A percentile compares a stretch with the other conserved stretches of the same genome.
Conservation (phyloP, 2,329 filamentous ascomycete genomes). For the Annulohypoxylon truncatum region DNA sequence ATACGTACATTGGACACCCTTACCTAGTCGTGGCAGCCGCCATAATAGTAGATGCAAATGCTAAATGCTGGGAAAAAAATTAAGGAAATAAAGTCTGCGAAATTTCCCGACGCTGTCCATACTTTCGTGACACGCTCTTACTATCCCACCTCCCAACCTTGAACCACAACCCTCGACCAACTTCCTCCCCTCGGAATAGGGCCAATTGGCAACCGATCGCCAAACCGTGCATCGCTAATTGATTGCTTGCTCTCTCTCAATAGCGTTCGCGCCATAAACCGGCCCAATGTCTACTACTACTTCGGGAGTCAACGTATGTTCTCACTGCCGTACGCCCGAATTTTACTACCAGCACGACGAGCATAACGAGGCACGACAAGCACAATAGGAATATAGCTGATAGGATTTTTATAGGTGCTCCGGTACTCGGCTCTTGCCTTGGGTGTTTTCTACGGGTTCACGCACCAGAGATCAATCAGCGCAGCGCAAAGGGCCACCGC, state of each 20-base stretch:
- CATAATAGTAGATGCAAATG: slow-evolving; percentile 3
- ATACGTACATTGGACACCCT: not conserved
- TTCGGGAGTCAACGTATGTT: slow-evolving; percentile 75
- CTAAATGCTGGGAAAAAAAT: slow-evolving; percentile 12
- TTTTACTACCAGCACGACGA: not conserved
- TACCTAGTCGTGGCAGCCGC: slow-evolving; percentile 9
- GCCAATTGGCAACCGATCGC: slow-evolving; percentile 60
- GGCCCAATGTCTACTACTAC: slow-evolving; percentile 70
- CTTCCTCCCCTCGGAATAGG: slow-evolving; percentile 55
- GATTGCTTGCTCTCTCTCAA: slow-evolving; percentile 42
- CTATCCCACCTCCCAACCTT: slow-evolving; percentile 36
- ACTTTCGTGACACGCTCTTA: slow-evolving; percentile 40
- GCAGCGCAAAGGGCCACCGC: slow-evolving; percentile 76
- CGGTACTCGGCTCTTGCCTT: slow-evolving; percentile 94
- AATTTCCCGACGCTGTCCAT: slow-evolving; percentile 52
- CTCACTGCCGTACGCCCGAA: slow-evolving; percentile 42
- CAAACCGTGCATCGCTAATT: slow-evolving; percentile 48
- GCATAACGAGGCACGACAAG: not conserved
- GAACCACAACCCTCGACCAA: slow-evolving; percentile 48
- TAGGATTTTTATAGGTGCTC: slow-evolving; percentile 75
- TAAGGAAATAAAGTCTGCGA: slow-evolving; percentile 49
- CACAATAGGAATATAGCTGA: slow-evolving; percentile 21
- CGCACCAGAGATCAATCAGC: slow-evolving; percentile 87
- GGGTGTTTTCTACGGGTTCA: slow-evolving; percentile 95
- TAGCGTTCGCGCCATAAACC: slow-evolving; percentile 57